Percentiles rank a stretch among this genome's conserved stretches.
phyloP scores from a whole-genome alignment of 768 basidiomycete genomes.

The Suillus hirtellus region DNA sequence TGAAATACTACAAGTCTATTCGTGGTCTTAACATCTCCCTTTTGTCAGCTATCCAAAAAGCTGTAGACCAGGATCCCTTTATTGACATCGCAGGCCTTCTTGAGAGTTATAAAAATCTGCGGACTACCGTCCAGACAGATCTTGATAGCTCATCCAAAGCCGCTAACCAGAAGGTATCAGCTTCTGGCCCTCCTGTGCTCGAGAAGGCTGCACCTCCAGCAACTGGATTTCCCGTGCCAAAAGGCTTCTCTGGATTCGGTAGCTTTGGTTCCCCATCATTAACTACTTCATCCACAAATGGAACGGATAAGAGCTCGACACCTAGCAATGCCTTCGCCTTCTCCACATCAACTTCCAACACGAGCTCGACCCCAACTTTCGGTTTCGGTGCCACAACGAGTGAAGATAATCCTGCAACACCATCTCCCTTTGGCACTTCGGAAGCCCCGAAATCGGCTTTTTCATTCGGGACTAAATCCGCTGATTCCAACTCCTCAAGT shows the following conservation, averaged over 20 bases:
- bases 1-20: conserved; percentile 67
- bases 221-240: conserved; percentile 32
- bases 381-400: conserved; percentile 20
- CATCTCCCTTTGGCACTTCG: conserved; percentile 16
- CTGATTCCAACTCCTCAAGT: conserved; percentile 14
- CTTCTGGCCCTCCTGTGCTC: conserved; percentile 8
- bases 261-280: conserved; percentile 31
- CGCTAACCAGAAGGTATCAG: conserved; percentile 9
- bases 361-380: conserved; percentile 17
- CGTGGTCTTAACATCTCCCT: conserved; percentile 74
- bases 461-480: conserved; percentile 19
- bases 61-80: conserved; percentile 70
- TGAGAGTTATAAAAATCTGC: conserved; percentile 58
- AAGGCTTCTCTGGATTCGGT: conserved; percentile 40
- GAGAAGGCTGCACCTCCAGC: conserved; percentile 21
- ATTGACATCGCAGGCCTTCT: conserved; percentile 56
- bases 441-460: conserved; percentile 33
- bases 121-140: conserved; percentile 55
- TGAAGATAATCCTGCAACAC: conserved; percentile 14
- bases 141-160: conserved; percentile 41
- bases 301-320: conserved; percentile 26
- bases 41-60: conserved; percentile 54
- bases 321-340: conserved; percentile 22
- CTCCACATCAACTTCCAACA: conserved; percentile 17
- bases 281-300: conserved; percentile 13